Base-by-base conservation (phyloP, 305 asterid species). In the Ilex paraguariensis region DNA sequence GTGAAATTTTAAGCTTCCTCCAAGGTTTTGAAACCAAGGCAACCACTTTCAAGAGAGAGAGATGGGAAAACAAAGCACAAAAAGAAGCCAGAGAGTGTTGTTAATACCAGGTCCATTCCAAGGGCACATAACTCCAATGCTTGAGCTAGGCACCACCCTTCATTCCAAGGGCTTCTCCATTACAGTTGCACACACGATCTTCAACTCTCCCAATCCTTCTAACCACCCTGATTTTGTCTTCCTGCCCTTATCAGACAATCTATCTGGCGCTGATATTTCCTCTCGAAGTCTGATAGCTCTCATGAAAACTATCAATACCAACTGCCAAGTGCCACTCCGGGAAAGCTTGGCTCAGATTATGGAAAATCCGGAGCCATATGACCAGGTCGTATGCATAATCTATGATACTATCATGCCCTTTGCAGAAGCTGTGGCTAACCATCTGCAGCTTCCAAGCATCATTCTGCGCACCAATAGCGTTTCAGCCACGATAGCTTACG, bases 81-180 rank as follows among this genome's bases (percentile, higher is more conserved):
- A 31, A 62, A 65, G 54, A 42, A 28, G 52, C 10, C 50, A 73
- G 0, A 54, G 69, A 2, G 68, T 79, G 33, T 67, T 82, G 58
- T 70, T 84, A 7, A 80, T 85, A 36, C 84, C 87, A 0, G 46
- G 65, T 68, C 94, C 87, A 21, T 64, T 67, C 58, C 87, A 81
- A 40, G 90, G 94, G 13, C 93, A 87, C 76, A 31, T 79, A 9
- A 85, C 71, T 2, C 95, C 90, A 11, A 74, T 85, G 87, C 76
- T 85, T 63, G 84, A 79, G 62, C 63, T 87, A 1, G 90, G 71
- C 0, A 33, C 63, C 2, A 55, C 79, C 49, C 84, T 87, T 15
- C 48, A 66, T 33, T 72, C 82, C 4, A 64, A 42, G 17, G 90
- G 90, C 49, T 85, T 83, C 73, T 66, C 79, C 13, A 72, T 87